Conservation (phyloP, 2,329 filamentous ascomycete genomes). For the Myriangium duriaei region DNA sequence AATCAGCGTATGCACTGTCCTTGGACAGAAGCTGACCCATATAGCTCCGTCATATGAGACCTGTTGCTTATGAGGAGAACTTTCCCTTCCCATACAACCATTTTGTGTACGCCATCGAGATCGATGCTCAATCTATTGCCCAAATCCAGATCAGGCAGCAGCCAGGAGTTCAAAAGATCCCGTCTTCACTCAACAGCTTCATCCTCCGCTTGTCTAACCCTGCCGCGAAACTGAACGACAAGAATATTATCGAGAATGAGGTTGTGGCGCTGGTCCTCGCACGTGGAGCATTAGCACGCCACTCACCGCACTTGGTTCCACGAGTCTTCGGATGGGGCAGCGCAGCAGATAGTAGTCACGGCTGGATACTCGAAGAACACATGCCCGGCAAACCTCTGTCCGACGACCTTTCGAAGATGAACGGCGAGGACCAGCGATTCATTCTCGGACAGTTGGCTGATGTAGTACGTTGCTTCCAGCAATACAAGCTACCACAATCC, state of each 20-base stretch:
- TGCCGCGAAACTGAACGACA: conserved; percentile 7
- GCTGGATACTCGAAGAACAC: conserved; percentile 11
- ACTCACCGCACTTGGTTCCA: conserved; percentile 1
- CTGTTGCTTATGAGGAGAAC: conserved; percentile 7
- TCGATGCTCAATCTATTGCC: background rate
- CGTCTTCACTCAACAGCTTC: background rate
- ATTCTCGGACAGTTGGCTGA: conserved; percentile 10
- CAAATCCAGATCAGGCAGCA: background rate
- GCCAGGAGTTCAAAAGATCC: background rate
- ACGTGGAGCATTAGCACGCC: background rate
- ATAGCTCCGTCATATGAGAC: conserved; percentile 2
- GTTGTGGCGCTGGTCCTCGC: conserved; percentile 14
- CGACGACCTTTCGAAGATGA: conserved; percentile 1
- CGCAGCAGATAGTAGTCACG: conserved; percentile 6
- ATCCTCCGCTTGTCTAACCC: conserved; percentile 8
- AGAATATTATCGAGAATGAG: conserved; percentile 23
- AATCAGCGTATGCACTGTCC: too few relatives aligned
- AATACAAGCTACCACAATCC: background rate
- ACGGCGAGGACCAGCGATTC: background rate
- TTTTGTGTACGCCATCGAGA: conserved; percentile 9
- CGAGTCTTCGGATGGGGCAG: conserved; percentile 7
- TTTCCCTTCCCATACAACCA: conserved; percentile 12
- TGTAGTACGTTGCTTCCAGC: conserved; percentile 6
- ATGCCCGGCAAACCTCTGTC: conserved; percentile 1
- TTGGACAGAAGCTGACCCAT: background rate